phyloP scores from a whole-genome alignment of 2,329 filamentous ascomycete species.

The Penicillium sp. region DNA sequence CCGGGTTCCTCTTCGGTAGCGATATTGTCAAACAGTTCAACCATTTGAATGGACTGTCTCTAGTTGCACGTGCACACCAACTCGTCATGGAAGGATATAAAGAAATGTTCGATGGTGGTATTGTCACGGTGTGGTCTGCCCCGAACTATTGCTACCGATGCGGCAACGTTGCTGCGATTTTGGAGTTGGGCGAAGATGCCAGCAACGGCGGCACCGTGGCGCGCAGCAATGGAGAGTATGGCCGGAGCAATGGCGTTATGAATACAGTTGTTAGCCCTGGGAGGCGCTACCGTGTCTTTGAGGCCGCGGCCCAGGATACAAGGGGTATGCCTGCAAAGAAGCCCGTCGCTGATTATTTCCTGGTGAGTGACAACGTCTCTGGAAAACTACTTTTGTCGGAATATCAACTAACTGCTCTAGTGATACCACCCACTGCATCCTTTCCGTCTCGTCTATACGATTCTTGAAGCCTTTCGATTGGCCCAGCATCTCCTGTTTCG shows the following conservation, averaged over 20 bases:
- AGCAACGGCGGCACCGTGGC: conserved; percentile 66
- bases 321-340: conserved; percentile 99
- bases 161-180: conserved; percentile 89
- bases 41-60: conserved; percentile 81
- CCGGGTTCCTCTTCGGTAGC: conserved; percentile 89
- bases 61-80: conserved; percentile 92
- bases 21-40: conserved; percentile 97
- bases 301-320: conserved; percentile 91
- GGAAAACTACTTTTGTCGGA: neutral
- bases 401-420: conserved; percentile 11
- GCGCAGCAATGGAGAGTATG: conserved; percentile 52
- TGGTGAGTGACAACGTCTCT: conserved; percentile 42
- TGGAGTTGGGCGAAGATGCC: conserved; percentile 85
- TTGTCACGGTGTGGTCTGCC: conserved; percentile 98
- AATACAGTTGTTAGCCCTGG: conserved; percentile 64
- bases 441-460: conserved; percentile 12
- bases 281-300: conserved; percentile 87
- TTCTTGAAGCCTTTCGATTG: conserved; percentile 9
- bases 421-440: conserved; percentile 22
- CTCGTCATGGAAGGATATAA: conserved; percentile 99
- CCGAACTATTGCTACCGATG: conserved; percentile 97
- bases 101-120: conserved; percentile 94
- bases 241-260: conserved; percentile 44
- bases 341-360: conserved; percentile 93
- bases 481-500: conserved; percentile 20